Base-by-base conservation (phyloP, 169 alveolate species). In the Plasmodium gaboni region DNA sequence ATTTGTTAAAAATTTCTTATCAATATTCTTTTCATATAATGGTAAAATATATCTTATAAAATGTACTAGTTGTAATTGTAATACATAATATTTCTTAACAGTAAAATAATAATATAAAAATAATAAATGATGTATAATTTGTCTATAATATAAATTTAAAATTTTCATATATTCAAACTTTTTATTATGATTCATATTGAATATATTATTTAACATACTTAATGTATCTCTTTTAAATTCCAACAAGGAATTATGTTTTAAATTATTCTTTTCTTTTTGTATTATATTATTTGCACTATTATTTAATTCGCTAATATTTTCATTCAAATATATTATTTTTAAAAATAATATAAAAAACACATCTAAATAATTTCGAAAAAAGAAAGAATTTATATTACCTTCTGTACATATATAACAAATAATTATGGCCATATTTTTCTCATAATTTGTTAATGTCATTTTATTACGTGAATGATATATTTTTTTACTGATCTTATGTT, bases 321-420 rank as follows among this genome's bases (percentile, higher is more conserved):
- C 91, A 48, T 83, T 83, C 1, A 83, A 24, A 50, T 83, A 83
- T 1, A 83, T 15, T 8, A 83, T 83, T 48, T 59, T 68, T 17
- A 83, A 28, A 68, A 83, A 83, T 26, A 83, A 71, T 1, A 83
- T 46, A 61, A 83, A 83, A 4, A 83, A 83, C 3, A 83, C 91
- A 28, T 83, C 91, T 8, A 83, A 61, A 48, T 83, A 83, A 71
- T 83, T 83, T 28, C 91, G 2, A 69, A 83, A 83, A 48, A 44
- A 83, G 12, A 73, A 55, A 0, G 91, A 69, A 24, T 63, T 70
- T 10, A 83, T 32, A 61, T 83, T 83, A 6, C 91, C 91, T 28
- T 83, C 91, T 26, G 91, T 83, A 73, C 91, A 83, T 38, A 83
- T 83, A 61, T 59, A 83, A 51, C 91, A 83, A n/a, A 83, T 70